Evolutionary conservation across 768 basidiomycete species (phyloP), one percentile per base, ranked within the genome.

Genomic region (Panellus pusillus): DNA sequence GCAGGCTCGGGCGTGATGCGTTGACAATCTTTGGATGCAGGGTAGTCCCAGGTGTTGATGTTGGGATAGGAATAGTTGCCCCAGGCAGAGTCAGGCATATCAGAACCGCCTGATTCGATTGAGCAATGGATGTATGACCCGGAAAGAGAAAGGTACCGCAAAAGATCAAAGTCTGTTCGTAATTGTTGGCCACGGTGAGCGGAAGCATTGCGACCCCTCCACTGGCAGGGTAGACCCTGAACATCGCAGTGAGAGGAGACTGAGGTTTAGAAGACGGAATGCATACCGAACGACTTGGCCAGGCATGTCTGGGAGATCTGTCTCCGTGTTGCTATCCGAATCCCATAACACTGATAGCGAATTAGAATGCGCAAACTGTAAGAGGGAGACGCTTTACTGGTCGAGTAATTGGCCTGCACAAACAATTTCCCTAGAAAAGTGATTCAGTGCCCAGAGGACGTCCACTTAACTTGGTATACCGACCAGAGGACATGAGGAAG

Each of bases 171-270:
- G 92, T 91, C 0, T 88, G 91, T 0, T 79, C 82, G 69, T 90
- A 98, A 65, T 91, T 87, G 72, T 96, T 97, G 28, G 78, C 87
- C 6, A 89, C 87, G 2, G 92, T 96, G 15, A 98, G 78, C 5
- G 95, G 95, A 0, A 98, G 78, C 88, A 98, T 92, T 28, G 89
- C 89, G 2, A 79, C 80, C 0, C 88, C 95, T 27, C 91, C 93
- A 11, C 58, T 60, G 5, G 54, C 58, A 12, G 58, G 58, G 35
- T 60, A 60, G 2, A 92, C 89, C 24, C 24, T 24, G 24, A 24
- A 24, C 24, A 6, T 24, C 24, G 24, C 24, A 6, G 6, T 24
- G 24, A 24, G 24, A 24, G 24, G 24, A 24, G 24, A 24, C 3
- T 24, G 24, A 24, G 24, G 3, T 24, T 24, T 24, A 24, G n/a